phyloP scores from a whole-genome alignment of 2,329 filamentous ascomycete genomes.

The Apiospora marii region DNA sequence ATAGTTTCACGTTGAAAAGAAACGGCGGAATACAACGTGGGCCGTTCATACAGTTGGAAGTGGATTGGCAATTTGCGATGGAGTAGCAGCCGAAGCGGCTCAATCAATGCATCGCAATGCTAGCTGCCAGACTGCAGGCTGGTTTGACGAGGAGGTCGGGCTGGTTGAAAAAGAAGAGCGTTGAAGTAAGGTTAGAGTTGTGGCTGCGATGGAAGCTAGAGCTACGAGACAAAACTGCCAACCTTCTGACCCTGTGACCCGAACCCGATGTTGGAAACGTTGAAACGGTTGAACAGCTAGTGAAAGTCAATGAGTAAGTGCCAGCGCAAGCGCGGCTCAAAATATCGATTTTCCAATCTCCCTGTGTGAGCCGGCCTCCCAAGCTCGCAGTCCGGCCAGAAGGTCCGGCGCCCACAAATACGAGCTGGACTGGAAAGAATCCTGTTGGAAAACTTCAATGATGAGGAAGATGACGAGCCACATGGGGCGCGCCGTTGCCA shows the following conservation, averaged over 20 bases:
- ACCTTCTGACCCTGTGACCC: background rate
- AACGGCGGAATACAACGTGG: constrained; percentile 13
- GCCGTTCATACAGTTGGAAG: constrained; percentile 15
- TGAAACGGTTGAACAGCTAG: background rate
- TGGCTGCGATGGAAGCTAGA: background rate
- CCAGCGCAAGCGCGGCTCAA: background rate
- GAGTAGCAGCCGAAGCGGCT: constrained; percentile 8
- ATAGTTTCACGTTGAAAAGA: background rate
- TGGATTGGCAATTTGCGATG: background rate
- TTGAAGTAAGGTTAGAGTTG: background rate
- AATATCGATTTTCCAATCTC: background rate
- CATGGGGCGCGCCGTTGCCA: background rate
- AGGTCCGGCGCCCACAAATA: background rate
- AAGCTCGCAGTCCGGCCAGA: background rate
- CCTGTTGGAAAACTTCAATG: background rate
- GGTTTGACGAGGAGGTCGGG: background rate
- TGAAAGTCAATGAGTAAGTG: constrained; percentile 12
- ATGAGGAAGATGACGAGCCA: constrained; percentile 10
- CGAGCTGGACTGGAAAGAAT: background rate
- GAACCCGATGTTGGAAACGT: background rate
- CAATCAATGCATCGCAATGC: background rate
- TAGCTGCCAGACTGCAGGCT: background rate
- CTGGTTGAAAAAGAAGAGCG: background rate
- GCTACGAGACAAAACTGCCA: background rate
- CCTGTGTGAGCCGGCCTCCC: background rate